Evolutionary conservation across 768 basidiomycete genomes (phyloP).

Genomic region (Boletus barrowsii): DNA sequence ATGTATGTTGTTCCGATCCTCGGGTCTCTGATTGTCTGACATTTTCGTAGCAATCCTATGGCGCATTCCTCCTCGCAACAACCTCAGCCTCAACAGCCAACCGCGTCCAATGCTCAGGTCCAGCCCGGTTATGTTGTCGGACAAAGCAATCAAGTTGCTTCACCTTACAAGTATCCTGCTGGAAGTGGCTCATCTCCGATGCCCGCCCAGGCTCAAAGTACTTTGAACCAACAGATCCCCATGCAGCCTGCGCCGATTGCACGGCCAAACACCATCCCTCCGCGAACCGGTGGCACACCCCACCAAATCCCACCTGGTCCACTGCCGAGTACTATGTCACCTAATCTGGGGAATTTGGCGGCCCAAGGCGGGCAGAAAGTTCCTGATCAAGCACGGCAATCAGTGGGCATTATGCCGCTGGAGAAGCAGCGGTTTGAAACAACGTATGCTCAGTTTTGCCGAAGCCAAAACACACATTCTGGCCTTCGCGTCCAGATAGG

Average conservation of each 20-base stretch:
- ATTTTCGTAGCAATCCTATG: slow-evolving; percentile 17
- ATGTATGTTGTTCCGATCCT: slow-evolving; percentile 30
- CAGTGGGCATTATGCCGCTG: slow-evolving; percentile 33
- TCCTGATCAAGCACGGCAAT: slow-evolving; percentile 16
- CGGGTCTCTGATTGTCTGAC: slow-evolving; percentile 3
- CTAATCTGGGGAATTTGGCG: slow-evolving; percentile 30
- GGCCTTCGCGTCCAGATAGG: slow-evolving; percentile 43
- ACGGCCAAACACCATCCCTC: slow-evolving; percentile 32
- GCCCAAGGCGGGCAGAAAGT: slow-evolving; percentile 21
- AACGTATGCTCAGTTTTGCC: slow-evolving; percentile 48
- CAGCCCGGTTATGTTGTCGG: slow-evolving; percentile 20
- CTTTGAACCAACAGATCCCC: slow-evolving; percentile 31
- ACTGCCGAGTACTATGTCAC: slow-evolving; percentile 33
- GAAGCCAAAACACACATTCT: slow-evolving; percentile 38
- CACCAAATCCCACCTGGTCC: slow-evolving; percentile 34
- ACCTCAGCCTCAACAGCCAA: slow-evolving; percentile 16
- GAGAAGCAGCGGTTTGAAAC: slow-evolving; percentile 52
- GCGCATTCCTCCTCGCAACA: slow-evolving; percentile 18
- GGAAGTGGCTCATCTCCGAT: slow-evolving; percentile 18
- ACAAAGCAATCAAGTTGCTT: slow-evolving; percentile 13
- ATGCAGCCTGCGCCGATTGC: slow-evolving; percentile 30
- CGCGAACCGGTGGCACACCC: slow-evolving; percentile 38
- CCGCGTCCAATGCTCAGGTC: slow-evolving; percentile 11
- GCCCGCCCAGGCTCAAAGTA: slow-evolving; percentile 17
- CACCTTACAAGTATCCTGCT: slow-evolving; percentile 21